Evolutionary conservation across 2,329 filamentous ascomycete genomes (phyloP).

Genomic region (Alternaria panax): DNA sequence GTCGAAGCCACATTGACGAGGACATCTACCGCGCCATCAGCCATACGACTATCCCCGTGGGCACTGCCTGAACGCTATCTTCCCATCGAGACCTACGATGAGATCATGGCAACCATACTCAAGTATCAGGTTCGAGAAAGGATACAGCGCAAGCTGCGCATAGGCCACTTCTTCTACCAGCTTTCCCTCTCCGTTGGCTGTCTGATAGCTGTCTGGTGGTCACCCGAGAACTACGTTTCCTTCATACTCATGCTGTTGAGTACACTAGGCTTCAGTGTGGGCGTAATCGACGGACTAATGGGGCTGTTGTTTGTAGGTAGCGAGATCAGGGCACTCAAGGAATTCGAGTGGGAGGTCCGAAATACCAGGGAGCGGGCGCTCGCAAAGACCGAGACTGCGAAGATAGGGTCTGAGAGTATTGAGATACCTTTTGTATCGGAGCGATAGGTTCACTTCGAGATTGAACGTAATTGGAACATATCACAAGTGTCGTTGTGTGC

Average conservation of each 20-base stretch:
- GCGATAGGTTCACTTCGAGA: neutral
- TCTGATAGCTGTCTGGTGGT: slow-evolving; percentile 86
- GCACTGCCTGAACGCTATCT: slow-evolving; percentile 46
- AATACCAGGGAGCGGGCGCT: slow-evolving; percentile 42
- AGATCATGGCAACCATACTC: slow-evolving; percentile 74
- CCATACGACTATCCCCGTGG: slow-evolving; percentile 17
- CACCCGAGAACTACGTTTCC: slow-evolving; percentile 74
- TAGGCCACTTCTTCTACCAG: slow-evolving; percentile 75
- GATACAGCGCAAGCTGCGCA: slow-evolving; percentile 73
- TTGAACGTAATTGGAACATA: neutral
- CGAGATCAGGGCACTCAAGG: slow-evolving; percentile 81
- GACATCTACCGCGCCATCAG: slow-evolving; percentile 17
- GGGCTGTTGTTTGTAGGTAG: slow-evolving; percentile 85
- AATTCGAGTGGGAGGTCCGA: slow-evolving; percentile 91
- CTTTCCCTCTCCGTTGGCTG: slow-evolving; percentile 74
- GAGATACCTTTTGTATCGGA: slow-evolving; percentile 1
- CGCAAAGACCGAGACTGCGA: slow-evolving; percentile 11
- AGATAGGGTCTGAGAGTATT: slow-evolving; percentile 1
- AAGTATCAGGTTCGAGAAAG: slow-evolving; percentile 75
- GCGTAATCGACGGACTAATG: slow-evolving; percentile 84
- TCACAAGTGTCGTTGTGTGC: neutral
- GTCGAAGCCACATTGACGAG: slow-evolving; percentile 76
- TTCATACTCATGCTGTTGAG: slow-evolving; percentile 83
- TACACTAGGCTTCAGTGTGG: slow-evolving; percentile 77
- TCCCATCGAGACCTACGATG: slow-evolving; percentile 66